These are phyloP conservation scores for Closterium sp. DNA, from an alignment of 139 green algal genomes.

Conservation along the genomic window DNA sequence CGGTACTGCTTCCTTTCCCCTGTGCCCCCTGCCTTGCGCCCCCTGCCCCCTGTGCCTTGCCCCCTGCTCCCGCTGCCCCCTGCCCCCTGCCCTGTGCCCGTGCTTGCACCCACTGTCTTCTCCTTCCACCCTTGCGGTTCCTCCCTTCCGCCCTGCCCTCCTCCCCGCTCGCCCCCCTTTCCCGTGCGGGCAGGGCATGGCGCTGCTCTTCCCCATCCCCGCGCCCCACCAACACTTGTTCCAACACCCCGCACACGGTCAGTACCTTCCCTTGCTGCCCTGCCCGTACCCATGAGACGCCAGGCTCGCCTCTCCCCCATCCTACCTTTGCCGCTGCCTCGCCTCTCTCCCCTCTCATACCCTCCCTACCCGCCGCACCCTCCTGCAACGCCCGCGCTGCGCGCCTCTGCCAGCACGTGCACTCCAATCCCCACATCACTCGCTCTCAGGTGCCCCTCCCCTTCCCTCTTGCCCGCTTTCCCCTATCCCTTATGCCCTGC, in stretches of 20 bases:
- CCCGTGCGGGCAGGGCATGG: neutral
- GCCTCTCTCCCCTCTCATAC: no score
- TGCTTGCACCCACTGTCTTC: neutral
- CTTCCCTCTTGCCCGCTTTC: no score
- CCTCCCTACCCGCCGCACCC: no score
- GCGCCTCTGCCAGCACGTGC: no score
- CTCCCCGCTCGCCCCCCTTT: no score
- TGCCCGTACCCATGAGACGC: no score
- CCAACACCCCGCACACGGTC: neutral
- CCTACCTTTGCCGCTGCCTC: no score
- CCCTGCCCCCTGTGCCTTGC: neutral
- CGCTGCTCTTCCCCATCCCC: neutral
- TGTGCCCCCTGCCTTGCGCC: no score
- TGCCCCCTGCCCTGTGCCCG: neutral
- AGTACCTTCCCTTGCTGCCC: neutral
- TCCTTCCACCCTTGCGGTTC: neutral
- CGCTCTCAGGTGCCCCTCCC: no score
- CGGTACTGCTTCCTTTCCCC: neutral
- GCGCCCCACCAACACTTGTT: neutral
- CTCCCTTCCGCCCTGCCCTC: neutral
- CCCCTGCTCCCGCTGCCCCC: neutral
- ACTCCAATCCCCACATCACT: no score
- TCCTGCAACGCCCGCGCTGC: no score
- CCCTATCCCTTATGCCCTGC: no score
- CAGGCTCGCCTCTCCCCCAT: neutral